phyloP scores from a whole-genome alignment of 495 filamentous ascomycete species.

The Astrothelium subdiscretum region DNA sequence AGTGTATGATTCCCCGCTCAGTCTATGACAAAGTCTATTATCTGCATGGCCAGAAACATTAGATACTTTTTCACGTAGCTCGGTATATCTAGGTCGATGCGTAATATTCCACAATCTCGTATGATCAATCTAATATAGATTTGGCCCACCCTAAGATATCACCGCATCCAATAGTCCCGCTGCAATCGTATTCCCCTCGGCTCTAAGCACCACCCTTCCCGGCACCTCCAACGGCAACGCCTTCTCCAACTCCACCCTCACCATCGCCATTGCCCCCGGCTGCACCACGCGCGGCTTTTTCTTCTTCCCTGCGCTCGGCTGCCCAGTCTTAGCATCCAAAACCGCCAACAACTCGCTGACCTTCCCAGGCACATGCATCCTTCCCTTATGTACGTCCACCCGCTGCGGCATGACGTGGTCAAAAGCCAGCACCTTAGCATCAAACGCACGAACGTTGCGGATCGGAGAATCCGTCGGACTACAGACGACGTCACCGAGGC shows the following conservation, averaged over 20 bases:
- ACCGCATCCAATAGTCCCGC: conserved; percentile 57
- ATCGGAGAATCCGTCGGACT: conserved; percentile 50
- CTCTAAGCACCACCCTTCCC: conserved; percentile 67
- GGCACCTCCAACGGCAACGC: conserved; percentile 70
- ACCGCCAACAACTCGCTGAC: conserved; percentile 57
- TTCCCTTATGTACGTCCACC: conserved; percentile 77
- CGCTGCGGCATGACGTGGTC: conserved; percentile 78
- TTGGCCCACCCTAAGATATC: background rate
- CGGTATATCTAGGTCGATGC: no score
- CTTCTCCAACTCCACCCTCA: conserved; percentile 60
- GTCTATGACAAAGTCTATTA: no score
- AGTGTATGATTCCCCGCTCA: no score
- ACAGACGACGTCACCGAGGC: conserved; percentile 77
- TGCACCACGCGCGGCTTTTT: conserved; percentile 75
- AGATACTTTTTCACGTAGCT: no score
- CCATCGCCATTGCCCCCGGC: conserved; percentile 54
- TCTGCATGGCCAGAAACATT: no score
- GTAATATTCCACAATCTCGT: no score
- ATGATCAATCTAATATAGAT: no score
- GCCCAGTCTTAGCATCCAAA: conserved; percentile 57
- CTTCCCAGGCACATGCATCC: conserved; percentile 65
- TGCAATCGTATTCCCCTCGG: conserved; percentile 69
- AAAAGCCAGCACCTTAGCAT: conserved; percentile 75
- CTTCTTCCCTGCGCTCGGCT: conserved; percentile 40
- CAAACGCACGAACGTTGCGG: conserved; percentile 55